These are phyloP conservation scores for Tuber brumale DNA, from an alignment of 495 filamentous ascomycete species.

Conservation along the genomic window DNA sequence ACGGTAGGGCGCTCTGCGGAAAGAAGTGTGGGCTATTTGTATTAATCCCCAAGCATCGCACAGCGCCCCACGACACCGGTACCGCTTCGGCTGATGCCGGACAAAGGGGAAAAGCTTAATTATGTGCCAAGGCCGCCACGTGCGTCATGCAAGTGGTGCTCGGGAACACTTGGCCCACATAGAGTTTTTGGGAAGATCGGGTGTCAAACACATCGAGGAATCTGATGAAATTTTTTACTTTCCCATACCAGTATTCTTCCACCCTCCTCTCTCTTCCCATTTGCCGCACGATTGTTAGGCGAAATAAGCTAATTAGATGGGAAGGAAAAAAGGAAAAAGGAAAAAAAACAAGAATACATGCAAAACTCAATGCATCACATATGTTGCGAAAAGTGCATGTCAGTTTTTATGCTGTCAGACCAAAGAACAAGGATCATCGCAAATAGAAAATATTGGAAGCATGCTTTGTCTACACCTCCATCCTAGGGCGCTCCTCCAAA, in stretches of 20 bases:
- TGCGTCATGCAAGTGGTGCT: neutral
- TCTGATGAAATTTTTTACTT: neutral
- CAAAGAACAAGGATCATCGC: neutral
- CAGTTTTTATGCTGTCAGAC: neutral
- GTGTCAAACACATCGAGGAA: neutral
- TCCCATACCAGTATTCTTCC: neutral
- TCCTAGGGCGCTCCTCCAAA: conserved; percentile 1
- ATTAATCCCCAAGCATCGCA: neutral
- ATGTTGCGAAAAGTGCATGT: neutral
- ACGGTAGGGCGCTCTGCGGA: neutral
- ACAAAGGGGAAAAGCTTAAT: neutral
- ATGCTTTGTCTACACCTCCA: neutral
- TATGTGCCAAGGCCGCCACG: neutral
- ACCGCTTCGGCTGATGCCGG: neutral
- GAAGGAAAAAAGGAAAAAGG: neutral
- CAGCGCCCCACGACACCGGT: no score
- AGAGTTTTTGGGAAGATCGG: neutral
- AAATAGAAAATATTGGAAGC: neutral
- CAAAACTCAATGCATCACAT: neutral
- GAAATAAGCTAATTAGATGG: neutral
- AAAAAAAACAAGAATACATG: neutral
- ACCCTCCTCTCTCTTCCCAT: neutral
- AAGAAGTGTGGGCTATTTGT: no score
- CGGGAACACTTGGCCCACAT: neutral
- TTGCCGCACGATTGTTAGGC: neutral